Conservation (phyloP, 768 basidiomycete genomes). For the Dentipellis fragilis region DNA sequence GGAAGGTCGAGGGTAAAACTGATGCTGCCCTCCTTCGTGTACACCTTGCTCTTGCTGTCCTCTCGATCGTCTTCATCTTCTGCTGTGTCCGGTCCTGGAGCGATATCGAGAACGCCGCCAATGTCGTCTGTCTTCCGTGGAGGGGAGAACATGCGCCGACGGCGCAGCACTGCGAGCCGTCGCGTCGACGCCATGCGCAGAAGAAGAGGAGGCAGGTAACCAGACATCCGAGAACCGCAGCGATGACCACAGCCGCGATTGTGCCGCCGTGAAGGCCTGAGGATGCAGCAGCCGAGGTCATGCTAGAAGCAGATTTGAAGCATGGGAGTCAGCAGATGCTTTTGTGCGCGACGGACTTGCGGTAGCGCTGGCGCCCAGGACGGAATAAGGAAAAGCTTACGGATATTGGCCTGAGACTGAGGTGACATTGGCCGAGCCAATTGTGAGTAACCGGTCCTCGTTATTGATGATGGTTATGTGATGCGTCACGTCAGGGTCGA, state of each 20-base stretch:
- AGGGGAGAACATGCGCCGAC: constrained; percentile 17
- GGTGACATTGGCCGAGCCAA: constrained; percentile 42
- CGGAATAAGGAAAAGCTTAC: constrained; percentile 4
- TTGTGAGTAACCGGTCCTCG: constrained; percentile 32
- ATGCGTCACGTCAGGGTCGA: constrained; percentile 42
- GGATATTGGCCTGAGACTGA: constrained; percentile 16
- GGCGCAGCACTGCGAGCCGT: constrained; percentile 17
- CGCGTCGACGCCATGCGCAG: constrained; percentile 40
- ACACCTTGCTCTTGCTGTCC: background rate
- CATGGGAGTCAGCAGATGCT: background rate
- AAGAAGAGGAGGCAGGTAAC: constrained; percentile 35
- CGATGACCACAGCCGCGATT: constrained; percentile 57
- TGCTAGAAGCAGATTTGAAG: background rate
- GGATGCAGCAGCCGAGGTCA: constrained; percentile 12
- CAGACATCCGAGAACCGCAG: constrained; percentile 41
- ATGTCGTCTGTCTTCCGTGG: constrained; percentile 3
- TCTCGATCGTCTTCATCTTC: constrained; percentile 1
- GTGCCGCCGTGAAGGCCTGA: constrained; percentile 37
- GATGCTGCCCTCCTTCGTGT: constrained; percentile 6
- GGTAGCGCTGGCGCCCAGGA: too few species aligned
- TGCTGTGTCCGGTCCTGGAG: background rate
- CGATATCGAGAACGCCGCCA: constrained; percentile 14
- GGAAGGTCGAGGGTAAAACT: constrained; percentile 15
- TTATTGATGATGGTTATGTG: constrained; percentile 43
- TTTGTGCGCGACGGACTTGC: background rate